phyloP scores from a whole-genome alignment of 2,329 filamentous ascomycete species.

The Alternaria sp. region DNA sequence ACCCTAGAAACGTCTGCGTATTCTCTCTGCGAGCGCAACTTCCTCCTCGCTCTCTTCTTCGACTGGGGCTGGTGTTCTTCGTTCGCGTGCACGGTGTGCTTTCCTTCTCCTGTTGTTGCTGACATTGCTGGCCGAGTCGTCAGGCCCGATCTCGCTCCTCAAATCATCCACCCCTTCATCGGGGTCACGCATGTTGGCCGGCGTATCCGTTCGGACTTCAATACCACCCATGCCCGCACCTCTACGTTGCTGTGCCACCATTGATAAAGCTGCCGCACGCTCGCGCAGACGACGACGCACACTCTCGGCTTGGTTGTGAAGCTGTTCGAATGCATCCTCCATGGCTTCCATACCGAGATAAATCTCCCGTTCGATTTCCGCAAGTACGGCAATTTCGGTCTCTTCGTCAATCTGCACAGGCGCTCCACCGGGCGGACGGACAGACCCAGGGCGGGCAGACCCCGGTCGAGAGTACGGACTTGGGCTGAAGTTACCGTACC shows the following conservation, averaged over 20 bases:
- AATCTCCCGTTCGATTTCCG: constrained; percentile 91
- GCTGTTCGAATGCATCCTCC: constrained; percentile 89
- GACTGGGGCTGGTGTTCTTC: constrained; percentile 75
- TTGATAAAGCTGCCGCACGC: constrained; percentile 78
- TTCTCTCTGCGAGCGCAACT: constrained; percentile 38
- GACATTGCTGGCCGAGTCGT: constrained; percentile 83
- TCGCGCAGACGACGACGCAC: constrained; percentile 82
- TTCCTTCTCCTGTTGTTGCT: constrained; percentile 72
- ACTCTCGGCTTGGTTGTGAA: constrained; percentile 84
- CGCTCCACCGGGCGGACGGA: constrained; percentile 57
- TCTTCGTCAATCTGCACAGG: constrained; percentile 93
- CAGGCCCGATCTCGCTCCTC: constrained; percentile 69
- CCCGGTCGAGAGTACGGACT: constrained; percentile 30
- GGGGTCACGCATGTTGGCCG: constrained; percentile 48
- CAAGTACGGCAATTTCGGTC: constrained; percentile 86
- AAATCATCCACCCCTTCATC: constrained; percentile 53
- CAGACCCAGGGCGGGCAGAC: constrained; percentile 36
- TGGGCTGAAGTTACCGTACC: constrained; percentile 49
- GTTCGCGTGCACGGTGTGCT: constrained; percentile 72
- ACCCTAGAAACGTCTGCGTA: constrained; percentile 37
- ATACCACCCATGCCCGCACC: constrained; percentile 54
- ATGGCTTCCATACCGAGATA: constrained; percentile 93
- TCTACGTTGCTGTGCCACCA: constrained; percentile 67
- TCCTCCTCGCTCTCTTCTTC: constrained; percentile 60
- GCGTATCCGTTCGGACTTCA: constrained; percentile 60